These are phyloP conservation scores for Ceratobasidium sp. DNA, from an alignment of 1,284 basidiomycete species.

Conservation along the genomic window DNA sequence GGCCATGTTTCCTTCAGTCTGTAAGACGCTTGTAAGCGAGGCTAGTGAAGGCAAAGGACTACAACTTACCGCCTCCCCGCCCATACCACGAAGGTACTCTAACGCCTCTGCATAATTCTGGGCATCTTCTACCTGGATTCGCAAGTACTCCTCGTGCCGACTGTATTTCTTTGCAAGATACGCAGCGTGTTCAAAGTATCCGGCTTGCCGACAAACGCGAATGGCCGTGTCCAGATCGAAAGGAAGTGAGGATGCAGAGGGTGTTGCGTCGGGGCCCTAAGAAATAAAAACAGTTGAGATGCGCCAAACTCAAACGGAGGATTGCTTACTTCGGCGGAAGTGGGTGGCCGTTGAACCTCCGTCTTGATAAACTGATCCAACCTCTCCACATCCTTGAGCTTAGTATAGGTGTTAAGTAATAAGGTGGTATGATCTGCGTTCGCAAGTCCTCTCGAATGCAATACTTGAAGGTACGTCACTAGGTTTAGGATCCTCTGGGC, in stretches of 20 bases:
- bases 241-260: slow-evolving; percentile 75
- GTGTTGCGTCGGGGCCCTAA: slow-evolving; percentile 56
- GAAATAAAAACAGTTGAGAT: too few species aligned
- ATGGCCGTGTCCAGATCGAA: slow-evolving; percentile 99
- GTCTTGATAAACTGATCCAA: slow-evolving; percentile 94
- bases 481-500: slow-evolving; percentile 96
- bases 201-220: slow-evolving; percentile 94
- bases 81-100: slow-evolving; percentile 81
- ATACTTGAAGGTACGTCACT: slow-evolving; percentile 94
- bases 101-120: slow-evolving; percentile 84
- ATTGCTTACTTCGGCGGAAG: not conserved
- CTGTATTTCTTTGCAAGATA: slow-evolving; percentile 94
- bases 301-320: not conserved
- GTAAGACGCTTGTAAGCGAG: slow-evolving; percentile 35
- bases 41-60: not conserved
- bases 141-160: slow-evolving; percentile 91
- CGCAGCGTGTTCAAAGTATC: slow-evolving; percentile 94
- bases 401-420: slow-evolving; percentile 95
- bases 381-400: slow-evolving; percentile 89
- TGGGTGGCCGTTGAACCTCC: slow-evolving; percentile 59
- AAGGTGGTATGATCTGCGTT: slow-evolving; percentile 98
- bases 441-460: slow-evolving; percentile 89
- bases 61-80: slow-evolving; percentile 77
- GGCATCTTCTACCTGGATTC: slow-evolving; percentile 95
- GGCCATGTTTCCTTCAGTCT: slow-evolving; percentile 86